phyloP scores from a whole-genome alignment of 805 yeast genomes.

The Metschnikowia continentalis region DNA sequence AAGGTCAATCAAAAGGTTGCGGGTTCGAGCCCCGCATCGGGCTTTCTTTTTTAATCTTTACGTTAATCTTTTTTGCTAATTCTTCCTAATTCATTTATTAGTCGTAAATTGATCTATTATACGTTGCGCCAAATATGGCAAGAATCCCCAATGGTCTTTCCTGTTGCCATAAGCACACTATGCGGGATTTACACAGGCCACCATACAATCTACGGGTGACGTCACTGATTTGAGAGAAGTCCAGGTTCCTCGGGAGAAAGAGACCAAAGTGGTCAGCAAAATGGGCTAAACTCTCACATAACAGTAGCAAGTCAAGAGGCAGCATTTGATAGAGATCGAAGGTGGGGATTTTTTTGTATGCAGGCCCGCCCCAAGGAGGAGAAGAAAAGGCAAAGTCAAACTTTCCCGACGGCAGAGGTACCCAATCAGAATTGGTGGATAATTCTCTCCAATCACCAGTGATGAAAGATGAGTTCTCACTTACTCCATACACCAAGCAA shows the following conservation, averaged over 20 bases:
- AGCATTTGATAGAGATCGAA: constrained; percentile 44
- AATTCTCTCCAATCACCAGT: constrained; percentile 48
- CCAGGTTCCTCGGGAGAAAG: constrained; percentile 61
- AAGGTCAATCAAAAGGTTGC: constrained; percentile 18
- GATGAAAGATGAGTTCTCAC: constrained; percentile 45
- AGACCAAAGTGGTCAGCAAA: constrained; percentile 49
- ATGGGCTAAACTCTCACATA: constrained; percentile 40
- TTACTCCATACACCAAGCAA: constrained; percentile 57
- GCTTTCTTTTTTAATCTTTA: constrained; percentile 6
- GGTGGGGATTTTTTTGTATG: constrained; percentile 35
- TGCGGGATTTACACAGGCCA: constrained; percentile 9
- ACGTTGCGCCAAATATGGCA: constrained; percentile 15
- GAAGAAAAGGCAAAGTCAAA: constrained; percentile 65
- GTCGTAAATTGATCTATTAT: not conserved
- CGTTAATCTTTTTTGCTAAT: too few relatives aligned
- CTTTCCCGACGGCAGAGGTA: constrained; percentile 23
- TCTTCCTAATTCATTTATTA: not conserved
- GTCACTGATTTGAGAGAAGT: constrained; percentile 46
- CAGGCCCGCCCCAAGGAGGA: constrained; percentile 89
- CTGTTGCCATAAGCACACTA: constrained; percentile 16
- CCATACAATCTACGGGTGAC: constrained; percentile 40
- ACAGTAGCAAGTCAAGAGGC: constrained; percentile 47
- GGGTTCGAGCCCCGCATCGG: constrained; percentile 19
- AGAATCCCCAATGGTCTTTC: constrained; percentile 14
- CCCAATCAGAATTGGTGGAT: constrained; percentile 25